These are phyloP conservation scores for Cucurbitaria berberidis DNA, from an alignment of 2,329 filamentous ascomycete species.

Conservation along the genomic window DNA sequence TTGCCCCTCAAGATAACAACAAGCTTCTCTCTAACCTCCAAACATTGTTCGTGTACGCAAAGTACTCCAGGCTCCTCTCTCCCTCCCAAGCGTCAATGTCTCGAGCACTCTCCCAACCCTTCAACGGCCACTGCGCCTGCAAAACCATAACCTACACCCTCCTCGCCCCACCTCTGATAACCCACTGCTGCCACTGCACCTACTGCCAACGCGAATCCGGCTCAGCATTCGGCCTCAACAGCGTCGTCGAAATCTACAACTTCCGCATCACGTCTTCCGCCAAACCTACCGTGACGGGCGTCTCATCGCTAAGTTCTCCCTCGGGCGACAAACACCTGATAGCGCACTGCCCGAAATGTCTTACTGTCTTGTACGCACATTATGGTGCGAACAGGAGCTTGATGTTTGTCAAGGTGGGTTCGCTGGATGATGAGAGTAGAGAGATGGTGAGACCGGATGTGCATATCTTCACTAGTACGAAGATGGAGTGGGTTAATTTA, in stretches of 20 bases:
- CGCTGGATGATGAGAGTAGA: slow-evolving; percentile 47
- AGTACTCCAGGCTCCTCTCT: too few relatives aligned
- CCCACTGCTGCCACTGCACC: slow-evolving; percentile 56
- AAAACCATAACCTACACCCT: slow-evolving; percentile 27
- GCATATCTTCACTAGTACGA: slow-evolving; percentile 49
- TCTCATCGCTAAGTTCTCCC: slow-evolving; percentile 20
- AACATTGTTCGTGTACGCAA: too few relatives aligned
- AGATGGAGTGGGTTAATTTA: slow-evolving; percentile 49
- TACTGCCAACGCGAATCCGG: slow-evolving; percentile 55
- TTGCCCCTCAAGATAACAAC: too few relatives aligned
- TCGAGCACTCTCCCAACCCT: background rate
- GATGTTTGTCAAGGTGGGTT: slow-evolving; percentile 53
- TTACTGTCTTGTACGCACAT: slow-evolving; percentile 27
- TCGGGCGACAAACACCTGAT: slow-evolving; percentile 41
- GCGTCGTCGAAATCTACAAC: slow-evolving; percentile 49
- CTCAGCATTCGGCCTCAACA: slow-evolving; percentile 49
- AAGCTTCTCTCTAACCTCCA: too few relatives aligned
- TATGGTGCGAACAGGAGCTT: slow-evolving; percentile 19
- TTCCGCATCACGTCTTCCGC: slow-evolving; percentile 32
- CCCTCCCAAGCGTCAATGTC: too few relatives aligned
- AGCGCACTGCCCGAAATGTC: slow-evolving; percentile 8
- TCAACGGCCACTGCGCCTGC: slow-evolving; percentile 31
- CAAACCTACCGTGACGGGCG: background rate
- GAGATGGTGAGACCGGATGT: slow-evolving; percentile 51
- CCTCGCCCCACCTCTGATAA: slow-evolving; percentile 32